A percentile compares a stretch with the other conserved stretches of the same genome.
Conservation (phyloP, 2,329 filamentous ascomycete genomes). For the Samsoniella hepiali region DNA sequence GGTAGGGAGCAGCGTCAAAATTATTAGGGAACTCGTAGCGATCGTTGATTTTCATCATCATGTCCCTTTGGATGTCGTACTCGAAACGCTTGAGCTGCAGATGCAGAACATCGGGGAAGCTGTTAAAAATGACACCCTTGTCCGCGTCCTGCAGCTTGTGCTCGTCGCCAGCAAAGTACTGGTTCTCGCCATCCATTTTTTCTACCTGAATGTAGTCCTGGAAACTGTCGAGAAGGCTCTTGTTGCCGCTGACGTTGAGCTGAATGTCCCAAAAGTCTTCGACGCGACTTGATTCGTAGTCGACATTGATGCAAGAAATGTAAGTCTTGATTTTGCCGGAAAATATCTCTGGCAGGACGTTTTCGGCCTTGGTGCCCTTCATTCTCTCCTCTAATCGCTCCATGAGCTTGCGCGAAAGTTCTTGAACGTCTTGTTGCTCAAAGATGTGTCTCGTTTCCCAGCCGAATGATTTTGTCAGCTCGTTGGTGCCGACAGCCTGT, state of each 20-base stretch:
- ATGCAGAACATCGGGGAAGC: conserved; percentile 90
- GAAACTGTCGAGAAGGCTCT: conserved; percentile 90
- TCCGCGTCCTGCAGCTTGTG: conserved; percentile 93
- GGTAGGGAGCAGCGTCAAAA: conserved; percentile 81
- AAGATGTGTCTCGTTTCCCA: conserved; percentile 99
- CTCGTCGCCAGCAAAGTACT: conserved; percentile 89
- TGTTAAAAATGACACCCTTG: conserved; percentile 96
- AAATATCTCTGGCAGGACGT: conserved; percentile 84
- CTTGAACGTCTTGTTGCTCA: conserved; percentile 97
- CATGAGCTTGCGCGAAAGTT: conserved; percentile 94
- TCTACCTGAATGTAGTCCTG: conserved; percentile 95
- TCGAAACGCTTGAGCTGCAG: conserved; percentile 96
- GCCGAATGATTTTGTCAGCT: conserved; percentile 93
- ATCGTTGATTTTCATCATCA: conserved; percentile 98
- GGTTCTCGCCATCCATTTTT: conserved; percentile 96
- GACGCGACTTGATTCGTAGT: conserved; percentile 91
- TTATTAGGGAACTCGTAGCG: conserved; percentile 84
- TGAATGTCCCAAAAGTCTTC: conserved; percentile 99
- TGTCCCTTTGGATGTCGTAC: conserved; percentile 92
- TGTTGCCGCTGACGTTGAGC: conserved; percentile 92
- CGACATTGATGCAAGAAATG: conserved; percentile 96
- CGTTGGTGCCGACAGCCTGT: conserved; percentile 80
- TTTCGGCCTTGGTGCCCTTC: conserved; percentile 93
- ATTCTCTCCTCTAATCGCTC: conserved; percentile 95
- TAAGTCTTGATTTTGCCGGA: conserved; percentile 98